Conservation (phyloP, 257 asterid genomes). For the Echites panduratus region DNA sequence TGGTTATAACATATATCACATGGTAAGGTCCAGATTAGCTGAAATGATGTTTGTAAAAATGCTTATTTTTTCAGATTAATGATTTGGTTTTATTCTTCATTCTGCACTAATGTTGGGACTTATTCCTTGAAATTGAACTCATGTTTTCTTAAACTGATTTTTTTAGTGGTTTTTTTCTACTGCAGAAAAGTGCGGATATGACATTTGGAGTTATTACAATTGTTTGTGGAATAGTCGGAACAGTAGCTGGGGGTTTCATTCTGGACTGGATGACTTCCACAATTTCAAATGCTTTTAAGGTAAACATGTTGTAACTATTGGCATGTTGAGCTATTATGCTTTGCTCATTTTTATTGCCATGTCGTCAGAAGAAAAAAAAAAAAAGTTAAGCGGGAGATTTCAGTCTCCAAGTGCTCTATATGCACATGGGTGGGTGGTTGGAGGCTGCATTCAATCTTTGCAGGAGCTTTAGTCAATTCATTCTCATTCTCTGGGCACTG, state of each 20-base stretch:
- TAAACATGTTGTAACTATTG: conserved; percentile 13
- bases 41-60: background rate
- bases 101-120: background rate
- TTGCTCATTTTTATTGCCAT: background rate
- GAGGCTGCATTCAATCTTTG: too few relatives aligned
- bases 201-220: conserved; percentile 84
- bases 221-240: conserved; percentile 76
- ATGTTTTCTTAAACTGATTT: background rate
- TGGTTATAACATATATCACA: conserved; percentile 81
- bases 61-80: background rate
- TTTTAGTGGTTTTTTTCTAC: conserved; percentile 8
- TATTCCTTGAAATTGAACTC: background rate
- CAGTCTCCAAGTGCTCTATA: too few relatives aligned
- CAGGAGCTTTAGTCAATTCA: too few relatives aligned
- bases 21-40: conserved; percentile 44
- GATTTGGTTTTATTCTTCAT: background rate
- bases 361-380: background rate
- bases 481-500: too few relatives aligned
- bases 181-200: conserved; percentile 76
- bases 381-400: background rate
- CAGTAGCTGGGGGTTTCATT: conserved; percentile 81
- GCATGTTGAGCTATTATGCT: background rate
- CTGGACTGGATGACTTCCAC: conserved; percentile 75
- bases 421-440: too few relatives aligned
- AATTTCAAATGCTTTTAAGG: conserved; percentile 88